phyloP scores from a whole-genome alignment of 345 rosid species.

The Euclidium syriacum region DNA sequence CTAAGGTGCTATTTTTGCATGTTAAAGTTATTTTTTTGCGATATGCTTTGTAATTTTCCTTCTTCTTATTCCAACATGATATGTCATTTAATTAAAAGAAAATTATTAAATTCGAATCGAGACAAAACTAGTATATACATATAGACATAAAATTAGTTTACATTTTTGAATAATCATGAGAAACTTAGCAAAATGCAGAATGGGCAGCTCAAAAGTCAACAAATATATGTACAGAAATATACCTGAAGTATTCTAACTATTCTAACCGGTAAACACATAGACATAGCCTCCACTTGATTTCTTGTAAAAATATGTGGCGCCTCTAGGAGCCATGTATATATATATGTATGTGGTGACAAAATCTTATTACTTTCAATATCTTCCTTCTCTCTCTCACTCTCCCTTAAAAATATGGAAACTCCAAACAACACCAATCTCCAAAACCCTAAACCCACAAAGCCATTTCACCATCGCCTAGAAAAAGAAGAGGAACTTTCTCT shows the following conservation, averaged over 20 bases:
- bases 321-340: conserved; percentile 14
- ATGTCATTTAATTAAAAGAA: too few relatives aligned
- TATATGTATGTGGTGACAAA: conserved; percentile 8
- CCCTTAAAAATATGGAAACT: conserved; percentile 15
- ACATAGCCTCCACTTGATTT: not conserved
- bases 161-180: not conserved
- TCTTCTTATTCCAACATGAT: too few relatives aligned
- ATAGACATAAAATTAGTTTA: too few relatives aligned
- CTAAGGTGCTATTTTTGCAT: too few relatives aligned
- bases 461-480: not conserved
- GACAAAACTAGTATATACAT: too few relatives aligned
- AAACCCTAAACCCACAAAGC: conserved; percentile 17
- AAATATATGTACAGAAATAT: not conserved
- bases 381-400: conserved; percentile 4
- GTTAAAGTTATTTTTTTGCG: too few relatives aligned
- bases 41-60: too few relatives aligned
- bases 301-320: not conserved
- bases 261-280: not conserved
- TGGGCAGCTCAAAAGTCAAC: not conserved
- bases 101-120: too few relatives aligned
- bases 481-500: conserved; percentile 50
- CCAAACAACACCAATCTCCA: conserved; percentile 11
- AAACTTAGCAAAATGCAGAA: not conserved
- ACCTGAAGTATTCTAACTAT: not conserved
- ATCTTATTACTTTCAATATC: not conserved